These are phyloP conservation scores for Penicillium rolfsii DNA, from an alignment of 2,329 filamentous ascomycete species.

Conservation along the genomic window DNA sequence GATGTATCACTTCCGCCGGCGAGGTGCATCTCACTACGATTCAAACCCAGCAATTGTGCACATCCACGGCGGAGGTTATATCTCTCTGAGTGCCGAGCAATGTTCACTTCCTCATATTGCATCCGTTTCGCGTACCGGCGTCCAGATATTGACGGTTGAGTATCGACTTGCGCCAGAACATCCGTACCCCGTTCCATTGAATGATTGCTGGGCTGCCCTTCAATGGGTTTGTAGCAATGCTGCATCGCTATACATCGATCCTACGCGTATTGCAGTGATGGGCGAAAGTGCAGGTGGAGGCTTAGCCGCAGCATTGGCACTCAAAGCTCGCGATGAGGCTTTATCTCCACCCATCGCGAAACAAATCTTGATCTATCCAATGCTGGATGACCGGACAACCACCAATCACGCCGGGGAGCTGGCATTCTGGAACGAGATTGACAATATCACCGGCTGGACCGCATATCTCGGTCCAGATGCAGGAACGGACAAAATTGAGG, in stretches of 20 bases:
- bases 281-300: slow-evolving; percentile 57
- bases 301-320: neutral
- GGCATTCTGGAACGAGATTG: slow-evolving; percentile 23
- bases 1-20: neutral
- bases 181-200: slow-evolving; percentile 38
- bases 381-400: slow-evolving; percentile 47
- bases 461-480: slow-evolving; percentile 26
- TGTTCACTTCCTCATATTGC: neutral
- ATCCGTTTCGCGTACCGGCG: slow-evolving; percentile 9
- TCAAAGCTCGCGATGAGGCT: slow-evolving; percentile 17
- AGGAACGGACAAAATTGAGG: slow-evolving; percentile 36
- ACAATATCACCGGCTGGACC: slow-evolving; percentile 27
- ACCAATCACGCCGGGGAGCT: slow-evolving; percentile 15
- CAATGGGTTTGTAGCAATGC: slow-evolving; percentile 39
- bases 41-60: neutral
- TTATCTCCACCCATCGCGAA: slow-evolving; percentile 40
- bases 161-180: slow-evolving; percentile 51
- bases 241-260: slow-evolving; percentile 46
- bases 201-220: slow-evolving; percentile 49
- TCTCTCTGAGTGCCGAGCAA: neutral
- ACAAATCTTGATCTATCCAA: slow-evolving; percentile 47
- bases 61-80: neutral
- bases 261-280: slow-evolving; percentile 56
- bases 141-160: slow-evolving; percentile 44
- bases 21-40: neutral